Conservation (phyloP, 2,329 filamentous ascomycete genomes). For the Hymenoscyphus linearis region DNA sequence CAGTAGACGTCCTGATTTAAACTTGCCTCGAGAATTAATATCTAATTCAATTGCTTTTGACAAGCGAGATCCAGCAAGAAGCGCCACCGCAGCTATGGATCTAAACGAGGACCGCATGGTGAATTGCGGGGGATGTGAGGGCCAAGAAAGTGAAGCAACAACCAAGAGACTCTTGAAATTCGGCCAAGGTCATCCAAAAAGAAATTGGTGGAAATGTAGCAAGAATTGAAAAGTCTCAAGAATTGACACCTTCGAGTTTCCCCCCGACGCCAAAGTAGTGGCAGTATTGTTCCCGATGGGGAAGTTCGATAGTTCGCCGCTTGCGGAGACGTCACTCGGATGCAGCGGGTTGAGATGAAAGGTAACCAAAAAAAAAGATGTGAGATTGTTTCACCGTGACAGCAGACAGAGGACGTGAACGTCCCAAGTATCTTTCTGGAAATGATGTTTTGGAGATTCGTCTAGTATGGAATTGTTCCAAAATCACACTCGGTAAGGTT, state of each 20-base stretch:
- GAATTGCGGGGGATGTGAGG: neutral
- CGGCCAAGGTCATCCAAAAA: neutral
- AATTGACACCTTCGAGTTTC: neutral
- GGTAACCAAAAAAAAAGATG: neutral
- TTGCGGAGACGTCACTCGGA: neutral
- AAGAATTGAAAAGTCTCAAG: neutral
- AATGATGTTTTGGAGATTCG: neutral
- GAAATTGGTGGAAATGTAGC: neutral
- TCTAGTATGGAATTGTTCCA: no score
- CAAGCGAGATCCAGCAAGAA: neutral
- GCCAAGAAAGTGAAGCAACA: neutral
- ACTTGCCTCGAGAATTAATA: slow-evolving; percentile 3
- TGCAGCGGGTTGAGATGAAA: neutral
- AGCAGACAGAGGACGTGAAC: neutral
- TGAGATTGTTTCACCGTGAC: neutral
- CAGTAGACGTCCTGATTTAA: slow-evolving; percentile 40
- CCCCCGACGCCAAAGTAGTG: neutral
- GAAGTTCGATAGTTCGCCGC: neutral
- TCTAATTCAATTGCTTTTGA: neutral
- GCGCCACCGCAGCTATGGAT: neutral
- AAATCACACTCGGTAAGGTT: no score
- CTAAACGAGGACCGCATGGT: neutral
- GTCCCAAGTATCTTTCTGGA: neutral
- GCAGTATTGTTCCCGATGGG: neutral
- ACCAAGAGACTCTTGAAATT: neutral